phyloP scores from a whole-genome alignment of 2,329 filamentous ascomycete genomes.

The Taxawa tesnikishii region DNA sequence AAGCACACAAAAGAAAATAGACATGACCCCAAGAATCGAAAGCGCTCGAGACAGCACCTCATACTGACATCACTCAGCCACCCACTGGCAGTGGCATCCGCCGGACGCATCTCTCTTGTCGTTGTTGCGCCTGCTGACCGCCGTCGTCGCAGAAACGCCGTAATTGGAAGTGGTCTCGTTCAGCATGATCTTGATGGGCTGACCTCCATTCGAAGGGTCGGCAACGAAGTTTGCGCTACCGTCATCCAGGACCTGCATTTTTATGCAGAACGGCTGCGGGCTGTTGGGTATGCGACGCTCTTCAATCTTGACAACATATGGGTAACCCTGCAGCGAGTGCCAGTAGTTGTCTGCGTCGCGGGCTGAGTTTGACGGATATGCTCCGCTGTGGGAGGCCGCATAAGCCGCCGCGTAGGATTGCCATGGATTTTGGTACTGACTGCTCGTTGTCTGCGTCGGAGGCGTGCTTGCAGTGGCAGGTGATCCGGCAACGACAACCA shows the following conservation, averaged over 20 bases:
- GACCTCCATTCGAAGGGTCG: slow-evolving; percentile 17
- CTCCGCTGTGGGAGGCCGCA: neutral
- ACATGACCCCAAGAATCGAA: neutral
- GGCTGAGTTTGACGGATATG: neutral
- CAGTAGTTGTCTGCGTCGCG: slow-evolving; percentile 11
- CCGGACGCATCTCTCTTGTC: slow-evolving; percentile 10
- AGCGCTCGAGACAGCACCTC: too few species aligned
- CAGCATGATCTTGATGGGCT: slow-evolving; percentile 24
- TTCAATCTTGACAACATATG: slow-evolving; percentile 52
- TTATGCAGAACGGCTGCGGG: slow-evolving; percentile 48
- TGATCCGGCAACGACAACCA: neutral
- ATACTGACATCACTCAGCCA: slow-evolving; percentile 11
- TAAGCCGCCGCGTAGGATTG: too few species aligned
- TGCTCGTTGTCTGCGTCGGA: neutral
- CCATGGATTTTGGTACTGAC: too few species aligned
- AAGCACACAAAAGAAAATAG: neutral
- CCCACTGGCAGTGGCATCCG: slow-evolving; percentile 25
- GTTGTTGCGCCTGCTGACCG: slow-evolving; percentile 8
- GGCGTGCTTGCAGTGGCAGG: neutral
- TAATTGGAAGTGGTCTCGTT: slow-evolving; percentile 27
- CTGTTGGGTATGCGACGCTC: slow-evolving; percentile 44
- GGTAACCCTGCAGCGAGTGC: slow-evolving; percentile 17
- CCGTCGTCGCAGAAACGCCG: slow-evolving; percentile 9
- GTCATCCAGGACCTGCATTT: slow-evolving; percentile 47
- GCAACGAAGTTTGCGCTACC: slow-evolving; percentile 28